phyloP scores from a whole-genome alignment of 306 rosid genomes.

The Urtica urens region DNA sequence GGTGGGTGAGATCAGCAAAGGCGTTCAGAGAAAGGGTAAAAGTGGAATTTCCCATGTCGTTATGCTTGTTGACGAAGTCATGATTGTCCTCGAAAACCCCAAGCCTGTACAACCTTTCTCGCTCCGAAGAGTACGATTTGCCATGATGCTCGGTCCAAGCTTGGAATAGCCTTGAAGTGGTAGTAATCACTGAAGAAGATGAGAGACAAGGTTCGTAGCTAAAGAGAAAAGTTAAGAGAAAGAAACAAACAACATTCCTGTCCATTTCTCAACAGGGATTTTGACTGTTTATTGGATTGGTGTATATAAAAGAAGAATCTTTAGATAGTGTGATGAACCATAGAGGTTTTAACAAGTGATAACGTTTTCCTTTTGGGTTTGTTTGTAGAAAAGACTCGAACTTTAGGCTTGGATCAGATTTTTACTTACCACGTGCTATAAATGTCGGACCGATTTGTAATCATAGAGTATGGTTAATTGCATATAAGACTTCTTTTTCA shows the following conservation, averaged over 20 bases:
- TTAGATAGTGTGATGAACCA: conserved; percentile 9
- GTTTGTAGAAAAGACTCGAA: neutral
- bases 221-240: conserved; percentile 3
- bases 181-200: conserved; percentile 14
- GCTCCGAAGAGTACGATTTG: conserved; percentile 43
- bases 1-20: conserved; percentile 75
- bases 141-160: conserved; percentile 57
- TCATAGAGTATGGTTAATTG: too few relatives aligned
- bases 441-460: neutral
- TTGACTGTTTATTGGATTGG: conserved; percentile 7
- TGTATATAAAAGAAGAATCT: neutral
- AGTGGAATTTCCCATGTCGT: conserved; percentile 32
- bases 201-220: conserved; percentile 15
- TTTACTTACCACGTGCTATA: neutral
- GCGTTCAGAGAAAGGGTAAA: conserved; percentile 66
- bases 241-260: conserved; percentile 9
- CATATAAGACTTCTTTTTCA: too few relatives aligned
- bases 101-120: conserved; percentile 46
- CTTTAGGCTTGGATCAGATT: neutral
- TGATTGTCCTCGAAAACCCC: conserved; percentile 54
- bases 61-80: conserved; percentile 45
- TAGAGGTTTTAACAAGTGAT: neutral
- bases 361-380: neutral
- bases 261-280: neutral
- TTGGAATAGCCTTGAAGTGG: conserved; percentile 46